Percentiles rank a stretch among this genome's conserved stretches.
These are phyloP conservation scores for Mycena rosella DNA, from an alignment of 768 basidiomycete species.

Conservation along the genomic window DNA sequence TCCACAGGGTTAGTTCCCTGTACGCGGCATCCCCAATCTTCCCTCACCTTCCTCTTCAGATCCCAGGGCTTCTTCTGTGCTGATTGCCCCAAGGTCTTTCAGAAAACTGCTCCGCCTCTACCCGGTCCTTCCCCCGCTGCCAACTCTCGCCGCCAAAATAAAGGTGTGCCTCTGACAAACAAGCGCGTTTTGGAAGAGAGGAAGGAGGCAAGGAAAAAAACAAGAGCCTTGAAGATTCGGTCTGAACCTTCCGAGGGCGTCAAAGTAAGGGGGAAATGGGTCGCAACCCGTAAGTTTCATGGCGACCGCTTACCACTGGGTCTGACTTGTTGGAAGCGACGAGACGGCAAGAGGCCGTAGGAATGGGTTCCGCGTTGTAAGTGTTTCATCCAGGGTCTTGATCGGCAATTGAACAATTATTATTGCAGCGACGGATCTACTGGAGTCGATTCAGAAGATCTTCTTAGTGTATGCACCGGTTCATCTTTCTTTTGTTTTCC, in stretches of 20 bases:
- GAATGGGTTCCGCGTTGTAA: conserved; percentile 60
- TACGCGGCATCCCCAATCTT: not conserved
- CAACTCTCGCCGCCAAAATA: conserved; percentile 44
- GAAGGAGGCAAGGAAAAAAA: conserved; percentile 61
- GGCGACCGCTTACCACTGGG: conserved; percentile 8
- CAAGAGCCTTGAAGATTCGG: conserved; percentile 51
- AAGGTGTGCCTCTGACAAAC: conserved; percentile 58
- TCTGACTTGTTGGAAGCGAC: conserved; percentile 51
- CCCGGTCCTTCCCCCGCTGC: conserved; percentile 57
- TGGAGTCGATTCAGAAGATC: conserved; percentile 78
- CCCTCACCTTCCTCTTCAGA: conserved; percentile 35
- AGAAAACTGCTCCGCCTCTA: conserved; percentile 51
- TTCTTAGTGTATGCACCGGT: conserved; percentile 48
- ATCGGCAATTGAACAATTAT: not conserved
- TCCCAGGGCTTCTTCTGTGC: conserved; percentile 72
- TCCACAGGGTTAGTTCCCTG: conserved; percentile 64
- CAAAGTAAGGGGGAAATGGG: conserved; percentile 71
- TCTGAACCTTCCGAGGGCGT: conserved; percentile 54
- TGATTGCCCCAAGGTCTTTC: conserved; percentile 69
- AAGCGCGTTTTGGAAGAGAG: conserved; percentile 62
- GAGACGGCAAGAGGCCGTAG: conserved; percentile 58
- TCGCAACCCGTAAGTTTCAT: conserved; percentile 59
- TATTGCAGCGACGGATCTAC: conserved; percentile 62
- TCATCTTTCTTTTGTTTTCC: not conserved
- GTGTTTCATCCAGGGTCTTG: not conserved